Percentiles rank a stretch among this genome's conserved stretches.
These are phyloP conservation scores for Aureobasidium melanogenum DNA, from an alignment of 2,329 filamentous ascomycete species.

Conservation along the genomic window DNA sequence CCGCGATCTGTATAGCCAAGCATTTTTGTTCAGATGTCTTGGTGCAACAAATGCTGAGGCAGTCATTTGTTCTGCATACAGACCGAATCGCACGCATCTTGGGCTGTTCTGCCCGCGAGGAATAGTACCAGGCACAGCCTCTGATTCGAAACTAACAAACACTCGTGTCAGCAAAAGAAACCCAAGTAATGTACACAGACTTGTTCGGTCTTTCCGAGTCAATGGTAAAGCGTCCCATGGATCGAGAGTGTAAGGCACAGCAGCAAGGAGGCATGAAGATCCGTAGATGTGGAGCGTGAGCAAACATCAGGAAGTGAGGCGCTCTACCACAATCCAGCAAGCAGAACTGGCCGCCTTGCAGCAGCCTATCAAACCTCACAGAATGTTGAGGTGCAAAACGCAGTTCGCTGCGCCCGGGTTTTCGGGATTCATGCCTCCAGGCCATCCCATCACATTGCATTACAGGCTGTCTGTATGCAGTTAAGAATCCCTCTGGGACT, in stretches of 20 bases:
- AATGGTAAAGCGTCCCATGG: background rate
- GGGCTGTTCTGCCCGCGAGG: slow-evolving; percentile 35
- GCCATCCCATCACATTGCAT: background rate
- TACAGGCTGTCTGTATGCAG: background rate
- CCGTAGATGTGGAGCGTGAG: background rate
- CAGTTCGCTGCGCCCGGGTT: background rate
- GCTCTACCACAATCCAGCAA: background rate
- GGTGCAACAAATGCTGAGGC: slow-evolving; percentile 38
- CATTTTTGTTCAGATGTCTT: slow-evolving; percentile 33
- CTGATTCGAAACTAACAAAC: slow-evolving; percentile 29
- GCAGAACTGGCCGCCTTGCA: background rate
- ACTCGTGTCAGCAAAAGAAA: slow-evolving; percentile 20
- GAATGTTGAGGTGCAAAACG: background rate
- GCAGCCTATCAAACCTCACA: background rate
- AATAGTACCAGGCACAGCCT: slow-evolving; percentile 35
- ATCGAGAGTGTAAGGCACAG: background rate
- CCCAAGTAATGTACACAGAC: background rate
- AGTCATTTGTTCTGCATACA: slow-evolving; percentile 40
- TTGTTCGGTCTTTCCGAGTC: background rate
- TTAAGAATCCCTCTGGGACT: background rate
- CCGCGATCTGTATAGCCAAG: slow-evolving; percentile 37
- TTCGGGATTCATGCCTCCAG: background rate
- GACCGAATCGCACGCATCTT: slow-evolving; percentile 33
- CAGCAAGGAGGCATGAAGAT: background rate
- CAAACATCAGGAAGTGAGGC: background rate